Evolutionary conservation across 495 filamentous ascomycete genomes (phyloP).

Genomic region (Podospora appendiculata): DNA sequence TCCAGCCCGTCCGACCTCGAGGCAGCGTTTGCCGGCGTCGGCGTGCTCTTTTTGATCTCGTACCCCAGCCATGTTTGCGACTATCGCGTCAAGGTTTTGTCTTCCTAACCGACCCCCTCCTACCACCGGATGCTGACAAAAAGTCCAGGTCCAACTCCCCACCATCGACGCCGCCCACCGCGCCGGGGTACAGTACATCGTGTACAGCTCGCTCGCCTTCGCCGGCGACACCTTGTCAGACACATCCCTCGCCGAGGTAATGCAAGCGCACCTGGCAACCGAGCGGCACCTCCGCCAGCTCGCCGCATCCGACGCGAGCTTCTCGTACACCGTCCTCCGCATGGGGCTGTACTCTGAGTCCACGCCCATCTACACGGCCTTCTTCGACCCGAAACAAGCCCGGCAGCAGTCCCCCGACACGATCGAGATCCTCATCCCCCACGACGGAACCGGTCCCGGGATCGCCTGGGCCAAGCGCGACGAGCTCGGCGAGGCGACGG

Average conservation of each 20-base stretch:
- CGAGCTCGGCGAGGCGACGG: conserved; percentile 42
- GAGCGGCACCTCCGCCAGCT: conserved; percentile 47
- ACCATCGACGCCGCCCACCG: conserved; percentile 52
- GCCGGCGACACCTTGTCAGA: conserved; percentile 20
- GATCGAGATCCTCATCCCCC: conserved; percentile 41
- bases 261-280: conserved; percentile 60
- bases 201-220: conserved; percentile 62
- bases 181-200: conserved; percentile 54
- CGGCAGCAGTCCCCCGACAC: conserved; percentile 2
- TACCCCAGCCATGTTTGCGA: conserved; percentile 27
- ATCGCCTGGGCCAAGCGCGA: conserved; percentile 47
- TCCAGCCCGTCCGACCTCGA: conserved; percentile 20
- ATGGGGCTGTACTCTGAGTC: conserved; percentile 62
- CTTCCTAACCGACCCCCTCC: too few species aligned
- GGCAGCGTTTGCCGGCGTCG: conserved; percentile 32
- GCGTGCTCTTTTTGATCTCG: conserved; percentile 44
- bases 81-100: conserved; percentile 15
- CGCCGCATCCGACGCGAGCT: conserved; percentile 3
- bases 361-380: conserved; percentile 61
- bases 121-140: neutral
- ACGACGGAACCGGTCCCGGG: conserved; percentile 37
- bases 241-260: conserved; percentile 41
- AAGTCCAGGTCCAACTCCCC: conserved; percentile 15
- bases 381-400: conserved; percentile 36
- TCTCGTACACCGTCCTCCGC: conserved; percentile 44